Base-by-base conservation (phyloP, 306 rosid species). In the Vicia sativa region DNA sequence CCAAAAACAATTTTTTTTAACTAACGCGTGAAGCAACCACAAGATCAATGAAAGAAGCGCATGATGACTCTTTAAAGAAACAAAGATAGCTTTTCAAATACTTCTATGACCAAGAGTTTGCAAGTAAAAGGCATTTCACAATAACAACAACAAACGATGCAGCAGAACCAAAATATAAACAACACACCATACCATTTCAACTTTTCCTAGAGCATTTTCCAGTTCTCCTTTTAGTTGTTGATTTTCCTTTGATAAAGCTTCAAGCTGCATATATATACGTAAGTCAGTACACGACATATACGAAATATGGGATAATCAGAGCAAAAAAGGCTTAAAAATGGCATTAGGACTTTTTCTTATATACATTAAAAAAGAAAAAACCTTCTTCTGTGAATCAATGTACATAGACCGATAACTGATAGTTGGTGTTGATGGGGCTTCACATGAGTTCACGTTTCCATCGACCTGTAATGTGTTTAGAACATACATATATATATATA, bases 361-460 rank as follows among this genome's bases (percentile, higher is more conserved):
- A n/a, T 44, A 4, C 5, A 44, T n/a, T 44, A 6, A 50, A 62
- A 46, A 67, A 39, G 39, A 13, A 61, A 86, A n/a, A n/a, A n/a
- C 96, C 95, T 87, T 81, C 75, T 82, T 87, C 71, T 84, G 86
- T 15, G 89, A 79, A 6, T 76, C 77, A 12, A 87, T 62, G 62
- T 84, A 89, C 82, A 86, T 50, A 63, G 65, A 68, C 78, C 41
- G 68, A 71, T 79, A 86, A 57, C 13, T 64, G 41, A 58, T 34
- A 31, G 78, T 49, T 5, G 46, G 18, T 38, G 52, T 14, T 11
- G 85, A 58, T 37, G 80, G 25, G 58, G 67, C 13, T 77, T 70
- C 86, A 68, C 26, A 19, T 3, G 7, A 34, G 72, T 16, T 48
- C 12, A 53, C 10, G 28, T 59, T 67, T 58, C 61, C 84, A 46